Percentiles rank a stretch among this genome's conserved stretches.
Conservation (phyloP, 768 basidiomycete species). For the Leccinum subgranulosum region DNA sequence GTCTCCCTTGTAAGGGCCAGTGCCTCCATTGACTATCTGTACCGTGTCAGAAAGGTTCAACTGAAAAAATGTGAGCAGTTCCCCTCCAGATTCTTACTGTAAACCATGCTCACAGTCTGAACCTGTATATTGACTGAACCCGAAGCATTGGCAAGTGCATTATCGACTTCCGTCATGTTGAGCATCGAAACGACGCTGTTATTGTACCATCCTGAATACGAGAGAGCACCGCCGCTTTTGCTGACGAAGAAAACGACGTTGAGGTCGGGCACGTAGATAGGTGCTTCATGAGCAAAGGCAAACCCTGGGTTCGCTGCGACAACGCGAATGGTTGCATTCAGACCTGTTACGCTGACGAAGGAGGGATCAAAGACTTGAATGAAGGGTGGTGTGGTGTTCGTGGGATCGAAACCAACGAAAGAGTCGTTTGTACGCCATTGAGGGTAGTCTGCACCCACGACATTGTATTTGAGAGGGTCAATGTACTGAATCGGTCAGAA, state of each 20-base stretch:
- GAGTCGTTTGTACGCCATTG: constrained; percentile 37
- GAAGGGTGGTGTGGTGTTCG: constrained; percentile 53
- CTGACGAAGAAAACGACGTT: constrained; percentile 72
- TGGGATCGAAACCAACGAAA: constrained; percentile 55
- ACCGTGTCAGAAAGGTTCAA: constrained; percentile 54
- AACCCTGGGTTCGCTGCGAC: constrained; percentile 60
- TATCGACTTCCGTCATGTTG: constrained; percentile 52
- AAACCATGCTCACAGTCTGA: constrained; percentile 30
- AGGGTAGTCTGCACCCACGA: constrained; percentile 43
- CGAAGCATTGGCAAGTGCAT: constrained; percentile 36
- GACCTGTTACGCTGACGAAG: constrained; percentile 62
- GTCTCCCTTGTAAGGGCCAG: constrained; percentile 56
- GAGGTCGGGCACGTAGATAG: constrained; percentile 62
- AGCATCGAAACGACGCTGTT: constrained; percentile 66
- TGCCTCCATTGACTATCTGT: constrained; percentile 72
- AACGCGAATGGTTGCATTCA: constrained; percentile 51
- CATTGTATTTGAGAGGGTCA: constrained; percentile 49
- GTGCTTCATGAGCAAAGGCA: constrained; percentile 79
- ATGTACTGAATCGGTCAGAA: constrained; percentile 37
- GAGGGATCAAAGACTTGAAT: constrained; percentile 53
- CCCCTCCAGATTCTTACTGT: not conserved
- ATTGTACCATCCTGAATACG: constrained; percentile 59
- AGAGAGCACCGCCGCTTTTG: constrained; percentile 63
- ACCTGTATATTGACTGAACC: constrained; percentile 48
- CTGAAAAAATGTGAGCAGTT: constrained; percentile 32